Percentiles rank a stretch among this genome's conserved stretches.
Evolutionary conservation across 306 rosid genomes (phyloP).

Genomic region (Lathyrus oleraceus): DNA sequence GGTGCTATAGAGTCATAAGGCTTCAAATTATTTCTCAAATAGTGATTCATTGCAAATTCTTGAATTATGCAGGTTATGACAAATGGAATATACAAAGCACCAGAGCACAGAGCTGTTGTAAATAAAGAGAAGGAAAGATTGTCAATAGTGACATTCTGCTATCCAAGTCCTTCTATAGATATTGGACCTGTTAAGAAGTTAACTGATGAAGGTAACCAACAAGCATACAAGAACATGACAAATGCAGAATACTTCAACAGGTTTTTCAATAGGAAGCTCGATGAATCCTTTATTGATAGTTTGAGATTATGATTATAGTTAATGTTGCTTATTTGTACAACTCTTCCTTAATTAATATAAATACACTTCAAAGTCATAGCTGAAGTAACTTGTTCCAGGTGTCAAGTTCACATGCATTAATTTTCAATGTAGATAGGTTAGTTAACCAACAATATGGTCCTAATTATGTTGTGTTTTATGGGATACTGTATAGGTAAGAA

Average conservation of each 20-base stretch:
- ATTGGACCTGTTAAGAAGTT: conserved; percentile 41
- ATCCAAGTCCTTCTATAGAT: conserved; percentile 36
- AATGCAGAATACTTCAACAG: conserved; percentile 40
- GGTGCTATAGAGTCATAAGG: neutral
- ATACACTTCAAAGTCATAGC: too few species aligned
- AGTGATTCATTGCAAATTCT: conserved; percentile 10
- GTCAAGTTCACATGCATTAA: too few species aligned
- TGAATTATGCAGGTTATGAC: conserved; percentile 42
- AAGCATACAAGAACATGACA: conserved; percentile 43
- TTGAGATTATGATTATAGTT: conserved; percentile 16
- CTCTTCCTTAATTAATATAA: too few species aligned
- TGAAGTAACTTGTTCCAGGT: too few species aligned
- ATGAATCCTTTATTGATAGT: conserved; percentile 47
- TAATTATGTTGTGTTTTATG: neutral
- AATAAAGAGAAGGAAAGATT: conserved; percentile 44
- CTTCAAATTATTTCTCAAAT: neutral
- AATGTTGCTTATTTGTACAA: too few species aligned
- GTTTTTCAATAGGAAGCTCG: conserved; percentile 45
- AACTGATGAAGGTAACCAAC: conserved; percentile 33
- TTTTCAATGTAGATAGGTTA: neutral
- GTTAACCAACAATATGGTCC: neutral
- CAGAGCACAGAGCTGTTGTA: conserved; percentile 54
- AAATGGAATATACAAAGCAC: conserved; percentile 55
- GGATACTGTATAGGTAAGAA: conserved; percentile 11
- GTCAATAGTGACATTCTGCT: conserved; percentile 50